Conservation (phyloP, 306 rosid genomes). For the Cicer cuneatum region DNA sequence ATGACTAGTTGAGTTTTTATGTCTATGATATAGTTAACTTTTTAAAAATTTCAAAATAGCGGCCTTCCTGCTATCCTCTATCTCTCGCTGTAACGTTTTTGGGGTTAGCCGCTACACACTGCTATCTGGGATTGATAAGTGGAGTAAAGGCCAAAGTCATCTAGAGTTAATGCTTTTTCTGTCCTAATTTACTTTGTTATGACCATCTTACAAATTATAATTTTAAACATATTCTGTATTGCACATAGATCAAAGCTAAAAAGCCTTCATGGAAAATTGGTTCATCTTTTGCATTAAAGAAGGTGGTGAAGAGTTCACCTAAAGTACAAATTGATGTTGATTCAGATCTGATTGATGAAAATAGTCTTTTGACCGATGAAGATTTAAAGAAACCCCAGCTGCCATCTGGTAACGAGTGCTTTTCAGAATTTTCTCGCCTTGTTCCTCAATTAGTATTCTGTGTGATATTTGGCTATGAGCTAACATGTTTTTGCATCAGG, state of each 20-base stretch:
- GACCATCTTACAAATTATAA: slow-evolving; percentile 28
- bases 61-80: too few species aligned
- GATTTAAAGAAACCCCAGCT: slow-evolving; percentile 81
- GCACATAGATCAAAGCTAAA: slow-evolving; percentile 66
- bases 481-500: slow-evolving; percentile 51
- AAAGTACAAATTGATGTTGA: slow-evolving; percentile 75
- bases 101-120: too few species aligned
- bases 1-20: too few species aligned
- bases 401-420: slow-evolving; percentile 56
- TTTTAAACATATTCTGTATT: slow-evolving; percentile 22
- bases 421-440: slow-evolving; percentile 16
- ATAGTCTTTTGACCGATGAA: slow-evolving; percentile 85
- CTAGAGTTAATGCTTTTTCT: not conserved
- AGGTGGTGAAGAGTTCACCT: slow-evolving; percentile 59
- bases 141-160: slow-evolving; percentile 11
- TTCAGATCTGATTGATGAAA: slow-evolving; percentile 90
- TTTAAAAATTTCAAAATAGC: too few species aligned
- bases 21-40: too few species aligned
- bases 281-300: slow-evolving; percentile 73
- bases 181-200: slow-evolving; percentile 15
- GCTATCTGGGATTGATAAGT: not conserved
- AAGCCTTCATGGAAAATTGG: slow-evolving; percentile 86
- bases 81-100: too few species aligned
- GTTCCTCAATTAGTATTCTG: slow-evolving; percentile 21
- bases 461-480: slow-evolving; percentile 7